Base-by-base conservation (phyloP, 106 monocot species). In the Dioscorea dumetorum region DNA sequence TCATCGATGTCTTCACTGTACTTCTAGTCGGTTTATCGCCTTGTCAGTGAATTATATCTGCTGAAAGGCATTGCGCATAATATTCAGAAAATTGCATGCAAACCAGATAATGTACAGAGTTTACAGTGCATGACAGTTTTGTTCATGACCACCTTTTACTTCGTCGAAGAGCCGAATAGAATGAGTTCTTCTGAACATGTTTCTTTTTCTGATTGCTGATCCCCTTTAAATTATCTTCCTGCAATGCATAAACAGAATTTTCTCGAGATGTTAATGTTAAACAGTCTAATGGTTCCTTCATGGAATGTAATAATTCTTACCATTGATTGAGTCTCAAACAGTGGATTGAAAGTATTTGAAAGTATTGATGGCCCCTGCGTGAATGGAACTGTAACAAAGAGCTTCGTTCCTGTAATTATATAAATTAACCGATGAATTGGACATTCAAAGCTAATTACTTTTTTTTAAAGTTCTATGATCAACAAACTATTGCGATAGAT, bases 121-220 rank as follows among this genome's bases (percentile, higher is more conserved):
- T 28, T 28, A 28, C 28, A 28, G 2, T 28, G 41, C 41, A 41
- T 41, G 41, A 6, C 41, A 41, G 0, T 41, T 10, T 41, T 41
- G 41, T 41, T 41, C 6, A 41, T 41, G 52, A 49, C 60, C 33
- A 73, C 15, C 69, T 84, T 33, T 50, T 85, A 49, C 60, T 75
- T 52, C 66, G 67, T 21, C 57, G 33, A 9, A 81, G 68, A 69
- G 81, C 78, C 61, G 81, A 66, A 75, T 78, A 50, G 15, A 85
- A 78, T 34, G 75, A 75, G 52, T 66, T 75, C 12, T 66, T 71
- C 41, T 78, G 78, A 16, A n/a, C 28, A 12, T 49, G 10, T 50
- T 71, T 68, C 75, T 81, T 85, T 56, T 69, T 85, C n/a, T 33
- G 33, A 9, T 62, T 17, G 1, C 41, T 41, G 41, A 41, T 8